Evolutionary conservation across 345 rosid genomes (phyloP).

Genomic region (Eucalyptus cladocalyx): DNA sequence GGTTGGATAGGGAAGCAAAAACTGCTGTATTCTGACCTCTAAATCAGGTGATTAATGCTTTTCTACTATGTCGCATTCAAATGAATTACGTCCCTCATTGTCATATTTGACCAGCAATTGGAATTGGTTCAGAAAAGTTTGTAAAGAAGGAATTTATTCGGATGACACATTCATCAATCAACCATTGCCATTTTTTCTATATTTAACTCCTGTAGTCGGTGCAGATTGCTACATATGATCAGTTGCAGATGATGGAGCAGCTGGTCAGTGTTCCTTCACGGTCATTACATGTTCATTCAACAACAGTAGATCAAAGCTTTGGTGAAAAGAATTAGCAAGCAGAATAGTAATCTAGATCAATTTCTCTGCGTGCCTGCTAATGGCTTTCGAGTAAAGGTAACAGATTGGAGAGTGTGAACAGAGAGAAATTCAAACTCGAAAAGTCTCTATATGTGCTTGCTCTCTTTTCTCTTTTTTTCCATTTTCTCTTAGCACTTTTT

Average conservation of each 20-base stretch:
- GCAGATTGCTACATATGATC: slow-evolving; percentile 93
- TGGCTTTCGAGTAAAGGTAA: neutral
- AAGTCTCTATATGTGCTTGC: neutral
- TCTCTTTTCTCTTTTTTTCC: neutral
- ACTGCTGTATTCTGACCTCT: slow-evolving; percentile 37
- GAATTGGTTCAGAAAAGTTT: neutral
- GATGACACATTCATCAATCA: neutral
- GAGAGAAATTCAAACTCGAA: neutral
- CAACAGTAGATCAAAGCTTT: neutral
- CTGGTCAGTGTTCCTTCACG: slow-evolving; percentile 40
- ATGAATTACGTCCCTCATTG: neutral
- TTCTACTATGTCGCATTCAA: neutral
- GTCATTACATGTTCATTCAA: neutral
- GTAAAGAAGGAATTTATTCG: neutral
- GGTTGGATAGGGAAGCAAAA: slow-evolving; percentile 83
- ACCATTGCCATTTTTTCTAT: neutral
- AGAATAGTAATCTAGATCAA: neutral
- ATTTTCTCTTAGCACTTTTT: neutral
- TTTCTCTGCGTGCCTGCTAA: neutral
- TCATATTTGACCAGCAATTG: neutral
- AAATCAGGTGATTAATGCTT: slow-evolving; percentile 32
- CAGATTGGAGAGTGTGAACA: neutral
- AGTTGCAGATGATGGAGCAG: slow-evolving; percentile 69
- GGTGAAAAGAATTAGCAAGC: neutral
- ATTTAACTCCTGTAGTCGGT: neutral